These are phyloP conservation scores for Sporisorium exsertum DNA, from an alignment of 1,284 basidiomycete genomes.

Conservation along the genomic window DNA sequence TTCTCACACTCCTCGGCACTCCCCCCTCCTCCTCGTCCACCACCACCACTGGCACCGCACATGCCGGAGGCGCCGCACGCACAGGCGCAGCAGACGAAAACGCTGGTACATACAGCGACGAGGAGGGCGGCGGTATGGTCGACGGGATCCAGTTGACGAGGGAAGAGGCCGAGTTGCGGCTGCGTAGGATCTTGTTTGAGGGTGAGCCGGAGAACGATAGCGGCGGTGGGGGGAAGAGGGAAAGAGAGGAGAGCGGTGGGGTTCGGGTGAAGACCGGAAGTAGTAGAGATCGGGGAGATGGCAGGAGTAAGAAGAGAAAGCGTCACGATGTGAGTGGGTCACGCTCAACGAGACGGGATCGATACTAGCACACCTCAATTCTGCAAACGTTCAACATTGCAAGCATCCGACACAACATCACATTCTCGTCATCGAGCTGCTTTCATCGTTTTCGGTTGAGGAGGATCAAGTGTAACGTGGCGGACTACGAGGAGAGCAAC, in stretches of 20 bases:
- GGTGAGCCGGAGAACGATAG: constrained; percentile 1
- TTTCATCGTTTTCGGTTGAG: too few species aligned
- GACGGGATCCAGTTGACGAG: constrained; percentile 17
- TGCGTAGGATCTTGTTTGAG: constrained; percentile 28
- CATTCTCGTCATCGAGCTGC: neutral
- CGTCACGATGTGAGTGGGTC: neutral
- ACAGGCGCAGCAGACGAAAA: neutral
- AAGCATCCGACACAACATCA: too few species aligned
- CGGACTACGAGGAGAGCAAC: neutral
- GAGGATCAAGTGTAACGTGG: neutral
- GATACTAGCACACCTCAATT: neutral
- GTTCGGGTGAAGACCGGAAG: neutral
- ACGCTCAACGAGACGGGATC: neutral
- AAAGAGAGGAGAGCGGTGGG: neutral
- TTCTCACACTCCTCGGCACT: constrained; percentile 10
- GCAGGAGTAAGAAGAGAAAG: neutral
- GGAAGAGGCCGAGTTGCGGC: constrained; percentile 21
- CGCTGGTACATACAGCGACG: too few species aligned
- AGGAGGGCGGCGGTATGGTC: neutral
- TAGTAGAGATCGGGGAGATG: neutral
- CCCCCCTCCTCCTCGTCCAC: neutral
- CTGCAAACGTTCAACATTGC: too few species aligned
- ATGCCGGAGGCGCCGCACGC: too few species aligned
- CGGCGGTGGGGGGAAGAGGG: neutral
- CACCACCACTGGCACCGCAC: too few species aligned